Evolutionary conservation across 2,329 filamentous ascomycete genomes (phyloP).

Genomic region (Rhynchosporium agropyri): DNA sequence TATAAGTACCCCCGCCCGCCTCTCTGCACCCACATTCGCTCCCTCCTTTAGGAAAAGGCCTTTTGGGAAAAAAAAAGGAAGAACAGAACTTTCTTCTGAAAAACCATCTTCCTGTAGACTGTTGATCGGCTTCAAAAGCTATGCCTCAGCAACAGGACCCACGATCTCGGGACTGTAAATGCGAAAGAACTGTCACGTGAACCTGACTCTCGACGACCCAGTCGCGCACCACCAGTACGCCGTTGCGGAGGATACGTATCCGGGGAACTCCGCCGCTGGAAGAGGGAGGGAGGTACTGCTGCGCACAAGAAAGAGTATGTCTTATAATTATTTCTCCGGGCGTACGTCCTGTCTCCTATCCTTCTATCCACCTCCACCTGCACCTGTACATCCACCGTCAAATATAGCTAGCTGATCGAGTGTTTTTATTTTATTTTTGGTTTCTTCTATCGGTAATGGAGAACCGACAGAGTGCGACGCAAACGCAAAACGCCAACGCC

Average conservation of each 20-base stretch:
- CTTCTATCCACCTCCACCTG: background rate
- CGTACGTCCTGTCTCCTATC: constrained; percentile 17
- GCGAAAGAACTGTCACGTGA: constrained; percentile 34
- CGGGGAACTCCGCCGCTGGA: constrained; percentile 31
- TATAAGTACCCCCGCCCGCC: too few species aligned
- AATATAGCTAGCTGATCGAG: too few species aligned
- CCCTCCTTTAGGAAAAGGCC: too few species aligned
- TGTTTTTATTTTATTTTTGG: too few species aligned
- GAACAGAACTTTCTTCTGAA: too few species aligned
- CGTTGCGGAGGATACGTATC: constrained; percentile 27
- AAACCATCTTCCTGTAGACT: background rate
- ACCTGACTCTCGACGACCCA: constrained; percentile 32
- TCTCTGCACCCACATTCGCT: too few species aligned
- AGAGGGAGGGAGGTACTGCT: constrained; percentile 27
- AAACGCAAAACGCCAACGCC: too few species aligned
- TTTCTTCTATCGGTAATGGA: too few species aligned
- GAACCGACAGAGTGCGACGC: constrained; percentile 23
- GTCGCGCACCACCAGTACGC: constrained; percentile 34
- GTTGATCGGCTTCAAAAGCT: background rate
- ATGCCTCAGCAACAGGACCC: constrained; percentile 27
- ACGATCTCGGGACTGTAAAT: constrained; percentile 23
- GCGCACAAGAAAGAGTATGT: constrained; percentile 28
- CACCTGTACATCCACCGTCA: too few species aligned
- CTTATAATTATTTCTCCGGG: constrained; percentile 35
- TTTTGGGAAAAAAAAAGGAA: too few species aligned